phyloP scores from a whole-genome alignment of 2,329 filamentous ascomycete genomes.

The Aspergillus puulaauensis region DNA sequence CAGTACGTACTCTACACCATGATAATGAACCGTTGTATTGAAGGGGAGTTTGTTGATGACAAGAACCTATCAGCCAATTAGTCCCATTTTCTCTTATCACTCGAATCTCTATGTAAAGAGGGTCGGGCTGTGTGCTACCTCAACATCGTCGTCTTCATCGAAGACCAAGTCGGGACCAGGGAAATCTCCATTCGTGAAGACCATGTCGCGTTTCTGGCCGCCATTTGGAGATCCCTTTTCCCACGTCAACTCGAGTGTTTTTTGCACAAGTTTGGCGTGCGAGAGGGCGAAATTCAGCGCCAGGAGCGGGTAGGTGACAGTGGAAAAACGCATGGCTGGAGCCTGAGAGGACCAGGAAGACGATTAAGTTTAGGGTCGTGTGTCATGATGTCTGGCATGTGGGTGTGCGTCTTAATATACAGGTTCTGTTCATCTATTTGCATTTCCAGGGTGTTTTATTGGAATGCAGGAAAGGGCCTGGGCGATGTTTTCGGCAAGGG shows the following conservation, averaged over 20 bases:
- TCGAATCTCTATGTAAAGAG: too few species aligned
- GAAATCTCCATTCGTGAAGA: conserved; percentile 34
- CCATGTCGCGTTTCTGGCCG: conserved; percentile 31
- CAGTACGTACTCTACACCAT: conserved; percentile 38
- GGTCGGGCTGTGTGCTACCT: conserved; percentile 15
- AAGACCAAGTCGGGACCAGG: conserved; percentile 31
- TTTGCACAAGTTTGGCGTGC: background rate
- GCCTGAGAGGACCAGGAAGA: background rate
- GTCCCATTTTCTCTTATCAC: background rate
- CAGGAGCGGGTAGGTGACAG: background rate
- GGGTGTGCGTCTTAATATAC: background rate
- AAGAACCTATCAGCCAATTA: conserved; percentile 20
- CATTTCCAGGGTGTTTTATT: background rate
- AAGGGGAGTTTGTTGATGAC: conserved; percentile 32
- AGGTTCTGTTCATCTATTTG: background rate
- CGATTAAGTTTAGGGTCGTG: background rate
- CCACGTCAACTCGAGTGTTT: conserved; percentile 31
- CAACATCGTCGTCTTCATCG: conserved; percentile 29
- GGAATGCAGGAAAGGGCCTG: background rate
- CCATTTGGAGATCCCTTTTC: conserved; percentile 33
- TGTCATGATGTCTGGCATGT: background rate
- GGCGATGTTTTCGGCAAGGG: background rate
- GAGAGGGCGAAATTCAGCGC: background rate
- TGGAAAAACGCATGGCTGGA: background rate
- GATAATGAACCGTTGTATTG: conserved; percentile 34